Percentiles rank a stretch among this genome's conserved stretches.
These are phyloP conservation scores for Boletus patriciae DNA, from an alignment of 768 basidiomycete genomes.

Conservation along the genomic window DNA sequence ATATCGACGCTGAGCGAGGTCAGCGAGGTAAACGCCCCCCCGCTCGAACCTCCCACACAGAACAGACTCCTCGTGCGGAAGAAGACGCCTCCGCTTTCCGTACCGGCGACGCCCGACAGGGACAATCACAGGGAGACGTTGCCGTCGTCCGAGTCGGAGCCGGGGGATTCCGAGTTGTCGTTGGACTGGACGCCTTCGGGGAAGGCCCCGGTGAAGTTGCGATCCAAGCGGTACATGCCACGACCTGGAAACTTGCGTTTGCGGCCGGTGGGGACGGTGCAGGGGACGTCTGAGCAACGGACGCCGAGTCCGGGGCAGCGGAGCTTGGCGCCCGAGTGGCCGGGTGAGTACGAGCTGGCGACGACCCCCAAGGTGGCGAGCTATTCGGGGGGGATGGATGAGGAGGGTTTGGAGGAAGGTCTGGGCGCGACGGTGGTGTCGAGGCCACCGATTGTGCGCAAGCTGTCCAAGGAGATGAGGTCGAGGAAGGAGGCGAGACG, in stretches of 20 bases:
- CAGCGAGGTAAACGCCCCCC: constrained; percentile 13
- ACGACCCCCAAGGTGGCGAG: constrained; percentile 57
- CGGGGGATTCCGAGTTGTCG: constrained; percentile 42
- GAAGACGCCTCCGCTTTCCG: constrained; percentile 35
- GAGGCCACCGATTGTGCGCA: constrained; percentile 29
- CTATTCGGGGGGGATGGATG: constrained; percentile 39
- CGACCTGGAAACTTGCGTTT: constrained; percentile 52
- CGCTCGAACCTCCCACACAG: constrained; percentile 30
- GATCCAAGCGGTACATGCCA: constrained; percentile 50
- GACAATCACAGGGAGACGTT: neutral
- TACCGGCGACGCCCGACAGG: neutral
- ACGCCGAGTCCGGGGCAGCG: constrained; percentile 47
- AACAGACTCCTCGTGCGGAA: constrained; percentile 38
- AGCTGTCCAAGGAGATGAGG: constrained; percentile 33
- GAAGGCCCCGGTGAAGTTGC: constrained; percentile 42
- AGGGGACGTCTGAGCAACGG: constrained; percentile 30
- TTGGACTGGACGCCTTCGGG: constrained; percentile 34
- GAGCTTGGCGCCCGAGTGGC: constrained; percentile 53
- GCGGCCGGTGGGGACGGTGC: constrained; percentile 19
- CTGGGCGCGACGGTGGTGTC: constrained; percentile 17
- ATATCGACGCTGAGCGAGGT: constrained; percentile 30
- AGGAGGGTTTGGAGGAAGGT: neutral
- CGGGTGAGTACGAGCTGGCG: constrained; percentile 48
- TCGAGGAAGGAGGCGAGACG: constrained; percentile 46
- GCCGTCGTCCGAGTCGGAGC: constrained; percentile 20